phyloP scores from a whole-genome alignment of 2,329 filamentous ascomycete genomes.

The Alternaria tenuissima region DNA sequence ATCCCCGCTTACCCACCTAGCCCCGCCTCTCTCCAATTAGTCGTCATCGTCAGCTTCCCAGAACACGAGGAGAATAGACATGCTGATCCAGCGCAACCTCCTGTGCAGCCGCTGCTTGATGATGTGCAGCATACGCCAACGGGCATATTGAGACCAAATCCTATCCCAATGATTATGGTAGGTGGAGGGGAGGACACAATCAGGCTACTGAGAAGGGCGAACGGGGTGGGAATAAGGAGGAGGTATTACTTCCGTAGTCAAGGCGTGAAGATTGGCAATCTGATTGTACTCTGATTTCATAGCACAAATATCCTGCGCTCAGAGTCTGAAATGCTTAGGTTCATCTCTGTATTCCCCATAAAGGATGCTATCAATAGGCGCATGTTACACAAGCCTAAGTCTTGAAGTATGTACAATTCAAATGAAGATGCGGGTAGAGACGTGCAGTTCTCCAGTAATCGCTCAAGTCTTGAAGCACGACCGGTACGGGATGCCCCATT shows the following conservation, averaged over 20 bases:
- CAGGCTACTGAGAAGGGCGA: slow-evolving; percentile 68
- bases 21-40: slow-evolving; percentile 73
- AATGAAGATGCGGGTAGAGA: too few species aligned
- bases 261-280: slow-evolving; percentile 79
- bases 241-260: slow-evolving; percentile 83
- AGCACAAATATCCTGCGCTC: too few species aligned
- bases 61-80: slow-evolving; percentile 49
- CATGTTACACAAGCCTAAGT: too few species aligned
- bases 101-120: slow-evolving; percentile 77
- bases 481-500: too few species aligned
- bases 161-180: slow-evolving; percentile 85
- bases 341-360: too few species aligned
- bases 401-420: too few species aligned
- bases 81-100: slow-evolving; percentile 17
- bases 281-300: slow-evolving; percentile 67
- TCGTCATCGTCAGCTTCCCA: slow-evolving; percentile 76
- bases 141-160: slow-evolving; percentile 73
- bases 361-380: too few species aligned
- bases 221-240: slow-evolving; percentile 76
- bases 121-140: slow-evolving; percentile 74
- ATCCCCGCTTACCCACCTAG: slow-evolving; percentile 80
- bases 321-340: too few species aligned
- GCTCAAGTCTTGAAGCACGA: too few species aligned
- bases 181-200: slow-evolving; percentile 72
- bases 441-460: too few species aligned